Conservation (phyloP, 1,284 basidiomycete genomes). For the Hymenochaete sp. region DNA sequence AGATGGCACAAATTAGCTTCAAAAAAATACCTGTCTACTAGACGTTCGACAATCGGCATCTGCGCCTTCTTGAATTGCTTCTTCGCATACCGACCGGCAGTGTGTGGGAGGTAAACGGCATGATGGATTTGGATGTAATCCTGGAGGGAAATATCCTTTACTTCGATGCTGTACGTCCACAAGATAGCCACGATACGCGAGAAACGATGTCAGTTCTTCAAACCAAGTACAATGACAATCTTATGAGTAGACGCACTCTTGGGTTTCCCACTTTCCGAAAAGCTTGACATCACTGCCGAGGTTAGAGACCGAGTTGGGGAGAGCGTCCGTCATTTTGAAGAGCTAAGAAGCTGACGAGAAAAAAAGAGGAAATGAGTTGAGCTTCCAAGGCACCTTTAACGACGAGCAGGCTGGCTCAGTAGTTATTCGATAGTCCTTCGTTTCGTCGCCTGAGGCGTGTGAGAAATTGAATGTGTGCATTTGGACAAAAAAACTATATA, state of each 20-base stretch:
- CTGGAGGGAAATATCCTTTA: conserved; percentile 97
- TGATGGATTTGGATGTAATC: conserved; percentile 99
- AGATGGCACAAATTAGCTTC: neutral
- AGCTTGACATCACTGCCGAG: conserved; percentile 86
- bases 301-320: conserved; percentile 80
- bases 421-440: no score
- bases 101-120: conserved; percentile 96
- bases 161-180: conserved; percentile 69
- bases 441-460: no score
- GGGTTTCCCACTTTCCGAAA: conserved; percentile 95
- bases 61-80: conserved; percentile 99
- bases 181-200: neutral
- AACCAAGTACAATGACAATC: conserved; percentile 2
- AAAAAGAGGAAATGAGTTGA: no score
- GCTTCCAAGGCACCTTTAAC: no score
- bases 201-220: conserved; percentile 1
- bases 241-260: conserved; percentile 66
- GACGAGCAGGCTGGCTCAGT: no score
- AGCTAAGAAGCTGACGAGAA: neutral
- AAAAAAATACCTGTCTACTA: conserved; percentile 84
- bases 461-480: no score
- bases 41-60: conserved; percentile 99
- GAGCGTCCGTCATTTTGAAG: conserved; percentile 52
- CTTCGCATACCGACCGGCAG: conserved; percentile 97
- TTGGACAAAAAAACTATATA: no score